Base-by-base conservation (phyloP, 306 rosid species). In the Cicer bijugum region DNA sequence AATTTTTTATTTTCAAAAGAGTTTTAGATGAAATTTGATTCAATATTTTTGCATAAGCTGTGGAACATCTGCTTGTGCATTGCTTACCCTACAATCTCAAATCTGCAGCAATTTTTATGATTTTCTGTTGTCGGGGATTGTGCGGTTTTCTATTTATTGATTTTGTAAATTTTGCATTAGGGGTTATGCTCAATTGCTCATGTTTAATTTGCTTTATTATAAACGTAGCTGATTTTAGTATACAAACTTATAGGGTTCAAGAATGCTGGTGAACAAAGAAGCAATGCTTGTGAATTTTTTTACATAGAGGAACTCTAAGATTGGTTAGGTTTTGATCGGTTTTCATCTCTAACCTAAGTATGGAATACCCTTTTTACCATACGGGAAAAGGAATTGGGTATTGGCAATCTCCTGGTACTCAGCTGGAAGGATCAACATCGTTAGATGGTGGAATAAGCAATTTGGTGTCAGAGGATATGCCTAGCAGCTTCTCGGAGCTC, bases 401-500 rank as follows among this genome's bases (percentile, higher is more conserved):
- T 76, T 84, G 90, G 90, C 78, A 74, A 44, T 74, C 84, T 72
- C 67, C 85, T 12, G 74, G 83, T 53, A 73, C 77, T 72, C 89
- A 67, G 62, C 51, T 81, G 55, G 95, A 85, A 82, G 84, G 66
- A 72, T 77, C 78, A 15, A 51, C 70, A 17, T 63, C 89, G 1
- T 69, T 85, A 45, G 90, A 82, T 15, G 81, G 56, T 44, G 86
- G 81, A 62, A 67, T 73, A 78, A 82, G 69, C 71, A 83, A 78
- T 82, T 45, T 65, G 42, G 59, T 81, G 14, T 76, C 78, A 8
- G 95, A 90, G 67, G 89, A 83, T 65, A 59, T 82, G 75, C 81
- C 84, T 45, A 75, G 47, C 60, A 87, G 75, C 85, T 72, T 93
- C 40, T 82, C 89, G 0, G 97, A 87, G 80, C 80, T 89, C 52